These are phyloP conservation scores for Collybia sp. DNA, from an alignment of 768 basidiomycete species.

Conservation along the genomic window DNA sequence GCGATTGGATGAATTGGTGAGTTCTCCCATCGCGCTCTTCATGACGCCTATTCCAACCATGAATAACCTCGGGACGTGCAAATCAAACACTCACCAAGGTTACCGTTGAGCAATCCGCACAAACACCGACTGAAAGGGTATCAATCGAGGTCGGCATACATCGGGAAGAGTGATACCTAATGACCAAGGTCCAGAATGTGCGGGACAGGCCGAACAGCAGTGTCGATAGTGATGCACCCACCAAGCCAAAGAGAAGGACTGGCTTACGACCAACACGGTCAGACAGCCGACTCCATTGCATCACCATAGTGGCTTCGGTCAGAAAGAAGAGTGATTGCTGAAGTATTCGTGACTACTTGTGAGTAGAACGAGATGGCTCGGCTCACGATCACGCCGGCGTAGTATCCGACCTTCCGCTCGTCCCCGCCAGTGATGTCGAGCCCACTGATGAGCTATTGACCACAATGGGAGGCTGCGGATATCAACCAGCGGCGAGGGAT, in stretches of 20 bases:
- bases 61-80: not conserved
- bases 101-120: conserved; percentile 54
- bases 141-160: not conserved
- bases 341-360: not conserved
- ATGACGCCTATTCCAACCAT: conserved; percentile 31
- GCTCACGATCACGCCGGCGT: conserved; percentile 43
- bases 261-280: conserved; percentile 24
- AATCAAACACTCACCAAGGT: conserved; percentile 32
- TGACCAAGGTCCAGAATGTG: conserved; percentile 7
- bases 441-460: conserved; percentile 37
- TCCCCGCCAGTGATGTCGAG: conserved; percentile 46
- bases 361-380: not conserved
- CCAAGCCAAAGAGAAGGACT: conserved; percentile 18
- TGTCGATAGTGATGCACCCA: conserved; percentile 10
- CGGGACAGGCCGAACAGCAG: conserved; percentile 6
- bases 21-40: conserved; percentile 46
- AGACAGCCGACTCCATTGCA: conserved; percentile 23
- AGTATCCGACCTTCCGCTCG: conserved; percentile 48
- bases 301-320: conserved; percentile 16
- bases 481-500: not conserved
- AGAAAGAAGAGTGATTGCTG: conserved; percentile 22
- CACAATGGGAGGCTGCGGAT: not conserved
- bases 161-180: conserved; percentile 12
- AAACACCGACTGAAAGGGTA: conserved; percentile 34
- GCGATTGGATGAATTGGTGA: conserved; percentile 42